Evolutionary conservation across 352 stramenopile species (phyloP).

Genomic region (Pilasporangium apinafurcum): DNA sequence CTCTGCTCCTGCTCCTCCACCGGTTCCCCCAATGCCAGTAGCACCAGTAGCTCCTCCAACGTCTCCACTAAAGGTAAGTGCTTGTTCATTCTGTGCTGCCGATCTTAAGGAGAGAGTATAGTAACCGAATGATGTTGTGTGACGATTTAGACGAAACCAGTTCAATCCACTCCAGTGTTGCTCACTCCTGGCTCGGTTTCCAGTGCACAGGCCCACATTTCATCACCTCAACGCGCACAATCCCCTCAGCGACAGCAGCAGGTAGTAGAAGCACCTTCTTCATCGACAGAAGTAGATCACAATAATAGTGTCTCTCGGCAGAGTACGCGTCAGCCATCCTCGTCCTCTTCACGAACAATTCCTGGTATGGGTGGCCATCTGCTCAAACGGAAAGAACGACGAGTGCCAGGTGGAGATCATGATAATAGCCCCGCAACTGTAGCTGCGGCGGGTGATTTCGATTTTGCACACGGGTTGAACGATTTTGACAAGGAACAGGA

Average conservation of each 20-base stretch:
- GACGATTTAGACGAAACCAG: conserved; percentile 4
- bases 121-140: too few relatives aligned
- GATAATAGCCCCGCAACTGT: conserved; percentile 10
- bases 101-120: too few relatives aligned
- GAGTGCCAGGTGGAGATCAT: conserved; percentile 29
- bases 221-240: conserved; percentile 6
- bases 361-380: conserved; percentile 79
- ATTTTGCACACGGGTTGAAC: conserved; percentile 56
- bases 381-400: conserved; percentile 74
- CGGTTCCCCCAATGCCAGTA: conserved; percentile 4
- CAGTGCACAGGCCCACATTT: conserved; percentile 17
- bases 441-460: conserved; percentile 40
- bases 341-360: conserved; percentile 40
- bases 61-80: conserved; percentile 5
- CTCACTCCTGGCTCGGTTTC: conserved; percentile 51
- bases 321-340: neutral
- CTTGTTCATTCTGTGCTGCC: too few relatives aligned
- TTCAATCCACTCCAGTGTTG: conserved; percentile 25
- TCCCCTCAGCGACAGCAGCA: conserved; percentile 9
- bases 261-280: conserved; percentile 9
- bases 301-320: conserved; percentile 4
- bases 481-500: conserved; percentile 81
- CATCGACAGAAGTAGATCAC: conserved; percentile 8
- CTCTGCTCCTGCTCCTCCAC: conserved; percentile 7
- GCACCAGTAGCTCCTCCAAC: conserved; percentile 4